Base-by-base conservation (phyloP, 1,284 basidiomycete species). In the Papiliotrema fonsecae region DNA sequence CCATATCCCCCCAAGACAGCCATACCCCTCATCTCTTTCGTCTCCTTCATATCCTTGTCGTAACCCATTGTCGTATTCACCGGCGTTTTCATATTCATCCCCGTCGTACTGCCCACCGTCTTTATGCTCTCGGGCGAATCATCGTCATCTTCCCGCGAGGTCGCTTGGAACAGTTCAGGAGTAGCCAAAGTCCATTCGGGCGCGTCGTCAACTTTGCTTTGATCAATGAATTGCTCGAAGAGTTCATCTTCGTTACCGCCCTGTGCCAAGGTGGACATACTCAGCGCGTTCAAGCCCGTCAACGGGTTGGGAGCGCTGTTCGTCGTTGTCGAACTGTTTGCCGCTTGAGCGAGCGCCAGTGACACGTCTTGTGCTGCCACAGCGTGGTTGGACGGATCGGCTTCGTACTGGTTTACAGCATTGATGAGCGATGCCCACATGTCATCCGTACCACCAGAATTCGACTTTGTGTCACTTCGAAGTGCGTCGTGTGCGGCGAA, bases 161-260 rank as follows among this genome's bases (percentile, higher is more conserved):
- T 14, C 9, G 37, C 45, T n/a, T 38, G 35, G 37, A 55, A 48
- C 4, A 64, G 52, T 34, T 64, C 62, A 16, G 62, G 62, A 2
- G 62, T 64, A 3, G 60, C 56, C 9, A 59, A 28, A 24, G 43
- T 19, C 35, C 41, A 46, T 24, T 37, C 32, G 10, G 6, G 9
- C 6, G 27, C 18, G 11, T 52, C 51, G 22, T 49, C 46, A 21
- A 56, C 31, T 32, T 60, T 54, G 6, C 54, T 30, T 2, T 49
- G 36, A 41, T 64, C 62, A 35, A 65, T 50, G 49, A 55, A 65
- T 24, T 62, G 51, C 26, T 52, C 56, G 42, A 65, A 65, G 11
- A 61, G 40, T 7, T 62, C 62, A 21, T 56, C 47, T 21, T 61
- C 57, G 11, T 26, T 30, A 19, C 40, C 36, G 13, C 30, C 36